Base-by-base conservation (phyloP, 805 yeast species). In the Scheffersomyces ergatensis region DNA sequence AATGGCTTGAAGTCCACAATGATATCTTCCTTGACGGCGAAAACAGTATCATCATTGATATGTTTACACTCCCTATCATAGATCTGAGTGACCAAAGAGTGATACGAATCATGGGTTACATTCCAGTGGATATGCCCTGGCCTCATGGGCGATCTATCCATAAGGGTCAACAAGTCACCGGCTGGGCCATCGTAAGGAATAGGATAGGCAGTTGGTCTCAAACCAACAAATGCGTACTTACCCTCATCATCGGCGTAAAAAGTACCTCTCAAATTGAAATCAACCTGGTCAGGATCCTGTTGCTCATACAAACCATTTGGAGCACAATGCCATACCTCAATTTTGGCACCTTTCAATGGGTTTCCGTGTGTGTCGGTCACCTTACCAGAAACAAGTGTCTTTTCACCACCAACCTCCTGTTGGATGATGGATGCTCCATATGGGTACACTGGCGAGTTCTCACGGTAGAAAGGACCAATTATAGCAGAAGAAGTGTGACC, bases 181-280 rank as follows among this genome's bases (percentile, higher is more conserved):
- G 62, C 69, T 8, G 70, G 70, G 13, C 70, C 70, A 46, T 63
- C 70, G 42, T 54, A 55, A 9, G 69, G 69, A 33, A 63, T 63
- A 14, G 70, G 70, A 39, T 63, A 63, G 15, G 69, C 52, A 12
- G 61, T 58, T 20, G 70, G 70, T 32, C 53, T 49, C 37, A 60
- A 48, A 33, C 65, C 58, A 21, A 48, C 44, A 30, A 59, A 53
- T 19, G 54, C 45, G 40, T 53, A 62, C 29, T 45, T 40, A 7
- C 68, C 46, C 13, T 42, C 34, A 1, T 30, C 37, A 27, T 42
- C 43, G 2, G 67, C 49, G 39, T 40, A 43, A 47, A 55, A 53
- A 23, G 62, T 58, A 12, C 69, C 69, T 39, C 69, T 51, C 36
- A 60, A 48, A 42, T 58, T 58, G 43, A 47, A 55, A 21, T 63